Base-by-base conservation (phyloP, 2,329 filamentous ascomycete species). In the Epichloe sylvatica region DNA sequence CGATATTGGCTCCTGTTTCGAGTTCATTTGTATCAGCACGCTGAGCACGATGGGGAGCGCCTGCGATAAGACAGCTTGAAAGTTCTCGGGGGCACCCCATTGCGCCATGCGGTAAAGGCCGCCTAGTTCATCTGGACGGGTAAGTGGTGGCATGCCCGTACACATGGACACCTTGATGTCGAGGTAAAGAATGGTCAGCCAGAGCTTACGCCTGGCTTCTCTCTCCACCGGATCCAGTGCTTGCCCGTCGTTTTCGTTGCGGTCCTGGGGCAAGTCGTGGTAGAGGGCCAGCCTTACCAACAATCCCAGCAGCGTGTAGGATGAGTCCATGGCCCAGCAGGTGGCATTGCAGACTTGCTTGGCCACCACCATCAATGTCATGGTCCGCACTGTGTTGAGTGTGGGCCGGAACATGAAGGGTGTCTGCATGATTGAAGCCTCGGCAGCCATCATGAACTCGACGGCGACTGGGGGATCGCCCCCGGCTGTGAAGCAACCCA, bases 391-490 rank as follows among this genome's bases (percentile, higher is more conserved):
- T 0, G 60, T 56, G n/a, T 62, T 53, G 34, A 65, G 53, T 3
- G 60, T 65, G 7, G 64, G 64, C 2, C 64, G 62, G 45, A 65
- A 65, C 59, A 66, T 66, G 51, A 65, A 66, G 2, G 63, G 62
- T 3, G 64, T 67, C 54, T 67, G 64, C 59, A 64, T 63, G 4
- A 67, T 56, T 35, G 64, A 67, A 0, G 64, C 63, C 47, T 66
- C 64, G 9, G 64, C 60, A 3, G 63, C 64, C 58, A 66, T 62
- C 62, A 66, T 64, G 30, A 66, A 56, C 49, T 66, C 62, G 1
- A 59, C 63, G 3, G 63, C 64, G 17, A 59, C 55, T 23, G 61
- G 59, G 12, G 62, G 59, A 42, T 65, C 62, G 17, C 62, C 62
- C 1, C 56, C 53, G 2, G 59, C 59, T 6, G 58, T 59, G 52